Percentiles rank a stretch among this genome's conserved stretches.
Conservation (phyloP, 495 filamentous ascomycete species). For the Astrocystis sublimbata region DNA sequence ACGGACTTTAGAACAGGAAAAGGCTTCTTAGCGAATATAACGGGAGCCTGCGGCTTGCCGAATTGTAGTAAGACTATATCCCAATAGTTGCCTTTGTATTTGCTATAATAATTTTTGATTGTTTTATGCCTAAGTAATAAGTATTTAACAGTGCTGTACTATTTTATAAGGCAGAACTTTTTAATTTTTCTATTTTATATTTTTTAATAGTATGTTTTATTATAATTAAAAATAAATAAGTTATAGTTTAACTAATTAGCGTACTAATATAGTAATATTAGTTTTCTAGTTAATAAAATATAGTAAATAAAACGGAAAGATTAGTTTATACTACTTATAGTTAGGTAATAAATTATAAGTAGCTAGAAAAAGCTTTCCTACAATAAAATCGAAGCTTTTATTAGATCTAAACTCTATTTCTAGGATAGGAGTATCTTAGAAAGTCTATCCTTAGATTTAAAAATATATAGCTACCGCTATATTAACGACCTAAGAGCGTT, state of each 20-base stretch:
- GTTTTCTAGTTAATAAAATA: not conserved
- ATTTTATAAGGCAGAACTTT: not conserved
- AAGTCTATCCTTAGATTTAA: not conserved
- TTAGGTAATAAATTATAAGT: not conserved
- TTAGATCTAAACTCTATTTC: not conserved
- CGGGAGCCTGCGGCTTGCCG: too few species aligned
- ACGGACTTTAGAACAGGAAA: too few species aligned
- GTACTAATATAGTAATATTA: not conserved
- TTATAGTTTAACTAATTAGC: not conserved
- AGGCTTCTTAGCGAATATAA: too few species aligned
- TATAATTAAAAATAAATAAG: not conserved
- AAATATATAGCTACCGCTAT: not conserved
- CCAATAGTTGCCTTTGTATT: not conserved
- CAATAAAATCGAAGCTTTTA: not conserved
- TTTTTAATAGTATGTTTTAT: not conserved
- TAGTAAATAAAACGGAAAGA: not conserved
- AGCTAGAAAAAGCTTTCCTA: not conserved
- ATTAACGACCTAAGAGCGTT: not conserved
- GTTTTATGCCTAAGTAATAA: not conserved
- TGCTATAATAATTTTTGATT: not conserved
- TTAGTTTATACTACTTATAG: not conserved
- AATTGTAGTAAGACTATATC: not conserved
- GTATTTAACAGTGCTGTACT: not conserved
- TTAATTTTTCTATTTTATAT: not conserved
- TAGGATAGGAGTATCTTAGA: not conserved